Conservation (phyloP, 2,329 filamentous ascomycete species). For the Neurospora sp. region DNA sequence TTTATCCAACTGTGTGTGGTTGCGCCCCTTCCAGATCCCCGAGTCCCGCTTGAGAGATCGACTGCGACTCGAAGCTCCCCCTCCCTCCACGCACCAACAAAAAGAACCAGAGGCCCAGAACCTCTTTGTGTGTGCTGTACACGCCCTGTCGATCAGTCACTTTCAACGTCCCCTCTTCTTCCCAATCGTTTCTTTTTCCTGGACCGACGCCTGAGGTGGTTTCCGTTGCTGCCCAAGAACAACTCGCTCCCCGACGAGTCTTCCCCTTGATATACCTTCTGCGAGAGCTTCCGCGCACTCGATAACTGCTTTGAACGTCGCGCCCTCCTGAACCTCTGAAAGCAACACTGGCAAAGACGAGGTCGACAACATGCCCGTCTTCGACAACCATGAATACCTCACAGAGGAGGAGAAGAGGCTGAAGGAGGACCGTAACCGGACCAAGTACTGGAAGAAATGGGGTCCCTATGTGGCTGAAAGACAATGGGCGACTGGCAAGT, state of each 20-base stretch:
- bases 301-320: not conserved
- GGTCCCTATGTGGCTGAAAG: conserved; percentile 87
- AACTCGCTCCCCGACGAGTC: not conserved
- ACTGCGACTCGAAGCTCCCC: not conserved
- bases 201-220: not conserved
- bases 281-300: not conserved
- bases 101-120: not conserved
- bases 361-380: conserved; percentile 62
- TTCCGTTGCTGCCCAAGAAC: not conserved
- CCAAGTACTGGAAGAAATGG: conserved; percentile 98
- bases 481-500: conserved; percentile 85
- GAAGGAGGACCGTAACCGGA: conserved; percentile 70
- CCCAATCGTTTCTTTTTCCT: not conserved
- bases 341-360: not conserved
- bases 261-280: not conserved
- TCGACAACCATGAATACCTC: conserved; percentile 78
- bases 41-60: not conserved
- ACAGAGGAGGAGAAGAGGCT: conserved; percentile 86
- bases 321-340: not conserved
- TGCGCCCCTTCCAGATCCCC: not conserved
- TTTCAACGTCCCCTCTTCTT: not conserved
- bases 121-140: not conserved
- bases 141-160: not conserved
- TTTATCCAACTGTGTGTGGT: not conserved
- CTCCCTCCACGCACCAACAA: not conserved